Evolutionary conservation across 495 filamentous ascomycete species (phyloP).

Genomic region (Xylaria curta): DNA sequence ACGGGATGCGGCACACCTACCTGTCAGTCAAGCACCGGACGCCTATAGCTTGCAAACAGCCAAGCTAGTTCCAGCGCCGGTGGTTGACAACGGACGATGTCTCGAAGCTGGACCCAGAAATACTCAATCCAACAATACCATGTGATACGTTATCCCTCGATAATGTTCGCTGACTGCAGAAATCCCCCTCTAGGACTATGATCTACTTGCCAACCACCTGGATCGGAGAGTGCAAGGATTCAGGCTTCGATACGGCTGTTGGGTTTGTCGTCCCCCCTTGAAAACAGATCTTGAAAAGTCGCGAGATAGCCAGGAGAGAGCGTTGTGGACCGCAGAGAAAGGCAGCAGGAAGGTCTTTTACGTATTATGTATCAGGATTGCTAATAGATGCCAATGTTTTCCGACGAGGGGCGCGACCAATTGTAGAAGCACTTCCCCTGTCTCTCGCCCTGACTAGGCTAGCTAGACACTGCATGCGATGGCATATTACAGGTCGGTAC

Average conservation of each 20-base stretch:
- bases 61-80: not conserved
- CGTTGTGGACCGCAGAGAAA: conserved; percentile 4
- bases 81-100: conserved; percentile 1
- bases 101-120: conserved; percentile 12
- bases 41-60: not conserved
- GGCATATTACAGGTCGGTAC: not conserved
- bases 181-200: too few relatives aligned
- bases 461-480: not conserved
- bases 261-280: not conserved
- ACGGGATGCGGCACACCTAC: not conserved
- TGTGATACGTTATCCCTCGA: not conserved
- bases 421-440: not conserved
- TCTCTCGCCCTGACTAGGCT: conserved; percentile 4
- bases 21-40: not conserved
- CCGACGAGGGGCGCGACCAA: conserved; percentile 14
- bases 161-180: not conserved
- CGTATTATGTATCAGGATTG: not conserved
- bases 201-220: not conserved
- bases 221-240: not conserved
- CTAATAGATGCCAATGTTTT: conserved; percentile 12
- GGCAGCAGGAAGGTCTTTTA: not conserved
- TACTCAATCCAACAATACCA: conserved; percentile 1
- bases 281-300: not conserved
- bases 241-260: not conserved
- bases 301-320: not conserved